Base-by-base conservation (phyloP, 2,329 filamentous ascomycete species). In the Trichoderma atroviride region DNA sequence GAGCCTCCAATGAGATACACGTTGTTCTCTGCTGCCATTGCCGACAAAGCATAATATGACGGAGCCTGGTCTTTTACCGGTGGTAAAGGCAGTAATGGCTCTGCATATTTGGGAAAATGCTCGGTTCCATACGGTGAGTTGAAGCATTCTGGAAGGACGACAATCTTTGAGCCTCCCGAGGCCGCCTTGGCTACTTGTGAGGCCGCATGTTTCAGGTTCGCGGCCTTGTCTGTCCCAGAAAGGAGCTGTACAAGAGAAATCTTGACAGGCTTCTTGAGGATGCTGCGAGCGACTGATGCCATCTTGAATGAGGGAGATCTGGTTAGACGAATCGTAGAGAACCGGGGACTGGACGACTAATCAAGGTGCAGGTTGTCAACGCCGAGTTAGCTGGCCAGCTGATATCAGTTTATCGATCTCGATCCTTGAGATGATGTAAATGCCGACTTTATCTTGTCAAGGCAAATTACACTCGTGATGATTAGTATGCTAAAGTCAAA, bases 131-230 rank as follows among this genome's bases (percentile, higher is more conserved):
- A 99, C 9, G 95, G 96, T 55, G 92, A 96, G 84, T 99, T 98
- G 89, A 99, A 99, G 86, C 96, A 99, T 84, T 99, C 96, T 50
- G 96, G 96, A 27, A 99, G 88, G 37, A 98, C 93, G 73, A 98
- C 90, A 70, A 99, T 89, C 69, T 91, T 89, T 70, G 95, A 93
- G 73, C 95, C 95, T 6, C 83, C 83, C 31, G 84, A 80, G 35
- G 93, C 90, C 5, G 96, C 95, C 79, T 93, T 90, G 71, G 93
- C 87, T 70, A 98, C 94, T 78, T 96, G 94, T 50, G 86, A 84
- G 69, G 92, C 91, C 13, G 96, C 95, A 78, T 90, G 91, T 22
- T 86, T 78, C 72, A 99, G 92, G 82, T 99, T 99, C 73, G 87
- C 86, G 13, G 89, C 78, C 83, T 99, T 99, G 84, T 97, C 92